Evolutionary conservation across 208 protist genomes (phyloP).

Genomic region (Kentomonas sorsogonicus): DNA sequence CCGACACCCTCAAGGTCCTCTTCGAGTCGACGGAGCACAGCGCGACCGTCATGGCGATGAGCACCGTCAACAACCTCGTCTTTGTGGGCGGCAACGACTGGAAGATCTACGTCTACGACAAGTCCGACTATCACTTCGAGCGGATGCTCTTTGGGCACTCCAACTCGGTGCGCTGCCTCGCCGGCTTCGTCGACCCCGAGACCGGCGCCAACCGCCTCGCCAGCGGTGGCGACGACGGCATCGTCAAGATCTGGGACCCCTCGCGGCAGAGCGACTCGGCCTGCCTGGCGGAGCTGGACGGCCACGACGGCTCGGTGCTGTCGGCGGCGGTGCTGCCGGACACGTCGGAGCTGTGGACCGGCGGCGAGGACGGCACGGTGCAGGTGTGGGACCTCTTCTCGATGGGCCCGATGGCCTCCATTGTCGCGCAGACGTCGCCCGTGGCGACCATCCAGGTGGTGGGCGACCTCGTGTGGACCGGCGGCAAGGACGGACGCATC

Average conservation of each 20-base stretch:
- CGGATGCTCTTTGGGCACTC: conserved; percentile 54
- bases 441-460: conserved; percentile 43
- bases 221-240: conserved; percentile 57
- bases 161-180: conserved; percentile 54
- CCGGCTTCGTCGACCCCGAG: conserved; percentile 27
- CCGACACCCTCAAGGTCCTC: conserved; percentile 17
- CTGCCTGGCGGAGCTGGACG: conserved; percentile 46
- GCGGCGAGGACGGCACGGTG: conserved; percentile 44
- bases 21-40: conserved; percentile 53
- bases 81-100: conserved; percentile 63
- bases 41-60: conserved; percentile 42
- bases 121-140: conserved; percentile 41
- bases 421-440: conserved; percentile 42
- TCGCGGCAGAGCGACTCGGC: conserved; percentile 18
- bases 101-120: conserved; percentile 69
- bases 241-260: conserved; percentile 54
- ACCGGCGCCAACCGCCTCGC: conserved; percentile 31
- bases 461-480: conserved; percentile 60
- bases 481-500: conserved; percentile 58
- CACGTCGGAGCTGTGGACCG: conserved; percentile 58
- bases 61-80: conserved; percentile 35
- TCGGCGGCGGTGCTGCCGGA: conserved; percentile 27
- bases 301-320: conserved; percentile 27
- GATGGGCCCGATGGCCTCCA: conserved; percentile 23
- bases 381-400: conserved; percentile 54